Evolutionary conservation across 2,329 filamentous ascomycete genomes (phyloP), one percentile per base, ranked within the genome.

Genomic region (Pyricularia sp.): DNA sequence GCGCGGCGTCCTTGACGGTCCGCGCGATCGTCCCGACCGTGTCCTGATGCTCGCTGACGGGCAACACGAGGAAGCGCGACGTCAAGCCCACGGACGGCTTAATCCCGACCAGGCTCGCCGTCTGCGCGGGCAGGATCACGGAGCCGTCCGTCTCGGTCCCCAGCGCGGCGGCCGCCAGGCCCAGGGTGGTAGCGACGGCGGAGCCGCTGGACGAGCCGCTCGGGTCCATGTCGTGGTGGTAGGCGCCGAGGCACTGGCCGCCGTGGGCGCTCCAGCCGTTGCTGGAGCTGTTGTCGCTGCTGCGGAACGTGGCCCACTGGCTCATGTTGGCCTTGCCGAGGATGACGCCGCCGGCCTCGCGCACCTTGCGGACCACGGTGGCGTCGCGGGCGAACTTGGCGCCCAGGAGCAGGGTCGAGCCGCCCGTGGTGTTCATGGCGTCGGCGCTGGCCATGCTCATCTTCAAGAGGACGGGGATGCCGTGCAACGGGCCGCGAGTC

Each of bases 41-140:
- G 72, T 93, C 90, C 73, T 90, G 87, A 72, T 87, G 84, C 36
- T 83, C 77, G 2, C 83, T 86, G 4, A 92, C 86, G 0, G 90
- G 90, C 12, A 92, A 85, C 1, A 91, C 89, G 4, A 90, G 80
- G 70, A 84, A 77, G 26, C 87, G 81, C 5, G 86, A 89, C 0
- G 86, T 90, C 1, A 91, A 78, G 0, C 90, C 90, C 3, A 90
- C 85, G 0, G 88, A 89, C 0, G 89, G 88, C 76, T 89, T 90
- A 73, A 92, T 87, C 0, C 89, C 90, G 0, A 91, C 89, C 4
- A 91, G 75, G 69, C 89, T 89, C 78, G 86, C 90, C 5, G 71
- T 67, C 63, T 77, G 73, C 0, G 80, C 74, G 0, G 90, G 90
- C 11, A 81, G 81, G 4, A 90, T 74, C 68, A 92, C 90, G 23